Conservation (phyloP, 495 filamentous ascomycete species). For the Pyronema omphalodes region DNA sequence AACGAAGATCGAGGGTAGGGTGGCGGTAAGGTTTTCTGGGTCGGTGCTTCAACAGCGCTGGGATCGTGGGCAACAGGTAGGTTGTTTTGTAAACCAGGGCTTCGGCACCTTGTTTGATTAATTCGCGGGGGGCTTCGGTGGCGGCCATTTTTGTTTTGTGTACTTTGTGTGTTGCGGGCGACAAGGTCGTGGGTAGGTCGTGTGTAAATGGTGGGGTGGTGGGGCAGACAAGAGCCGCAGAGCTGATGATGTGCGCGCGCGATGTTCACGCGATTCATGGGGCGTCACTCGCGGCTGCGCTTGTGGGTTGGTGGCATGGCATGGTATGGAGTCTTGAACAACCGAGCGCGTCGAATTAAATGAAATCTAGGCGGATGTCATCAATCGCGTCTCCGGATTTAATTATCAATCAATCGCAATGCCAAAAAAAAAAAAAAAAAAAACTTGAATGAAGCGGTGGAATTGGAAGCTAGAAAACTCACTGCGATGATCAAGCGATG, state of each 20-base stretch:
- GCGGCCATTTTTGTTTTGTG: not conserved
- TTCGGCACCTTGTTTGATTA: constrained; percentile 87
- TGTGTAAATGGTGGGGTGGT: not conserved
- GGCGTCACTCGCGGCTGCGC: too few relatives aligned
- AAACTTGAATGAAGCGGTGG: too few relatives aligned
- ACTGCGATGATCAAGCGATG: too few relatives aligned
- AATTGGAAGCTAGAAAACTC: too few relatives aligned
- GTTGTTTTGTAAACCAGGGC: constrained; percentile 76
- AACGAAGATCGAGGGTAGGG: constrained; percentile 66
- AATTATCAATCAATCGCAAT: too few relatives aligned
- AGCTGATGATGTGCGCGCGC: not conserved
- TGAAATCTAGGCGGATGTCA: too few relatives aligned
- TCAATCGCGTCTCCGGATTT: too few relatives aligned
- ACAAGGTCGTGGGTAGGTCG: not conserved
- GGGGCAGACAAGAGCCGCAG: not conserved
- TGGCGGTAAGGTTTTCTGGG: constrained; percentile 87
- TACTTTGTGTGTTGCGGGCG: not conserved
- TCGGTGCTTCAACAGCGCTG: constrained; percentile 79
- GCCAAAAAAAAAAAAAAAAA: too few relatives aligned
- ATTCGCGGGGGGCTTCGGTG: constrained; percentile 9
- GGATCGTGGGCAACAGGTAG: constrained; percentile 48
- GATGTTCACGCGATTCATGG: too few relatives aligned
- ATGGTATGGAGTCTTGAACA: too few relatives aligned
- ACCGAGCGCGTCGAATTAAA: too few relatives aligned
- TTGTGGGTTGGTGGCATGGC: too few relatives aligned